Conservation (phyloP, 768 basidiomycete species). For the Amanita molliuscula region DNA sequence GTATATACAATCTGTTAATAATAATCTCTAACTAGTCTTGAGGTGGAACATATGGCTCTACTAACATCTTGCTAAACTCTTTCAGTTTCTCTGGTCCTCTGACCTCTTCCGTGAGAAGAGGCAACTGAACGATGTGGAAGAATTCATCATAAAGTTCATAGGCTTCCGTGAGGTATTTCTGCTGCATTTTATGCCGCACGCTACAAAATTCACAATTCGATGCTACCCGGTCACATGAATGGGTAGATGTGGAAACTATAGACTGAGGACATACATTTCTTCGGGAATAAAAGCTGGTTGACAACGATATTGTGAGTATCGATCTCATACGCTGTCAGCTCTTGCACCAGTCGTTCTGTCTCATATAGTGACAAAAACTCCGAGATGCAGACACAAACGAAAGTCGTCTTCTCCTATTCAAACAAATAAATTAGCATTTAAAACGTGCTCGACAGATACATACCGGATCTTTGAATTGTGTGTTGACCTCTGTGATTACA, state of each 20-base stretch:
- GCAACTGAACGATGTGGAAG: conserved; percentile 93
- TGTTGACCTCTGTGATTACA: conserved; percentile 97
- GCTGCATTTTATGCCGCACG: conserved; percentile 95
- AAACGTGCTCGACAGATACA: conserved; percentile 17
- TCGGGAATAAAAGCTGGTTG: conserved; percentile 94
- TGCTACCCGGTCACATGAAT: conserved; percentile 30
- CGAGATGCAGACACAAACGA: conserved; percentile 97
- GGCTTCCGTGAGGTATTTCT: conserved; percentile 93
- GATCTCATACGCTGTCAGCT: conserved; percentile 88
- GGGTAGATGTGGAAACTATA: conserved; percentile 1
- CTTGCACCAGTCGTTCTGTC: conserved; percentile 96
- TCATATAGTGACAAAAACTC: conserved; percentile 98
- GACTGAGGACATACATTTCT: conserved; percentile 48
- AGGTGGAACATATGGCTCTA: conserved; percentile 64
- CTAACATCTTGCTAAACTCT: conserved; percentile 88
- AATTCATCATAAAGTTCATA: conserved; percentile 97
- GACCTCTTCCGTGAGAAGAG: conserved; percentile 93
- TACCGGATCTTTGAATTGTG: conserved; percentile 98
- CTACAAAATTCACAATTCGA: conserved; percentile 94
- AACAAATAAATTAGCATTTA: neutral
- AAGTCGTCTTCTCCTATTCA: conserved; percentile 90
- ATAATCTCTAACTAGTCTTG: neutral
- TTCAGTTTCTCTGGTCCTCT: conserved; percentile 89
- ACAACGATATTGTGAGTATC: conserved; percentile 99
- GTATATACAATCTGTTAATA: neutral